These are phyloP conservation scores for Coemansia nantahalensis DNA, from an alignment of 192 early-diverging fungal genomes.

Conservation along the genomic window DNA sequence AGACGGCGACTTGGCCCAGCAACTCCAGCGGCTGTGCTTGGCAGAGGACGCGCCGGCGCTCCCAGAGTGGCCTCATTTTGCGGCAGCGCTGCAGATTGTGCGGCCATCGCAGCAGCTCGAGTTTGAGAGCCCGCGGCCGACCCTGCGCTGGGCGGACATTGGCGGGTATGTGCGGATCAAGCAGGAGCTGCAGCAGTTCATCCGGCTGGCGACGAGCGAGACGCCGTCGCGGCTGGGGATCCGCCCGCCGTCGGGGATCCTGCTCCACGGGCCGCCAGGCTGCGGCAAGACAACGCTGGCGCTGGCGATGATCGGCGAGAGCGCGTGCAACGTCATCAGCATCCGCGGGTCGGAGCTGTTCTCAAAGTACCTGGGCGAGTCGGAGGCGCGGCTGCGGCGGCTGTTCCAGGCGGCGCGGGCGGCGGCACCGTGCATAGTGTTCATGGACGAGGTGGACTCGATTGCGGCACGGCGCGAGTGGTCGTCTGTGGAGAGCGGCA, in stretches of 20 bases:
- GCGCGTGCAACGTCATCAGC: conserved; percentile 78
- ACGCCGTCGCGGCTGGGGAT: conserved; percentile 63
- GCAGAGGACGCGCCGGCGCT: background rate
- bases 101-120: conserved; percentile 64
- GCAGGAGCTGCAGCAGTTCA: conserved; percentile 56
- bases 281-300: conserved; percentile 91
- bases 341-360: conserved; percentile 87
- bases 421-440: conserved; percentile 88
- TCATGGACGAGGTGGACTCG: conserved; percentile 93
- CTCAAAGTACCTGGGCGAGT: conserved; percentile 95
- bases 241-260: conserved; percentile 72
- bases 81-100: conserved; percentile 53
- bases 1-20: background rate
- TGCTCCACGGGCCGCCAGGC: conserved; percentile 90
- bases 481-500: conserved; percentile 59
- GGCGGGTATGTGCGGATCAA: conserved; percentile 74
- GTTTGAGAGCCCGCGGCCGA: conserved; percentile 57
- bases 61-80: conserved; percentile 26
- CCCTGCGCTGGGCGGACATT: conserved; percentile 60
- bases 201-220: conserved; percentile 58
- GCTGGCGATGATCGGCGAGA: conserved; percentile 71
- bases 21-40: conserved; percentile 9
- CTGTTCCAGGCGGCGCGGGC: conserved; percentile 81
- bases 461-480: conserved; percentile 77
- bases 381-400: conserved; percentile 74